A percentile compares a stretch with the other conserved stretches of the same genome.
phyloP scores from a whole-genome alignment of 257 asterid genomes.

The Nicotiana obtusifolia region DNA sequence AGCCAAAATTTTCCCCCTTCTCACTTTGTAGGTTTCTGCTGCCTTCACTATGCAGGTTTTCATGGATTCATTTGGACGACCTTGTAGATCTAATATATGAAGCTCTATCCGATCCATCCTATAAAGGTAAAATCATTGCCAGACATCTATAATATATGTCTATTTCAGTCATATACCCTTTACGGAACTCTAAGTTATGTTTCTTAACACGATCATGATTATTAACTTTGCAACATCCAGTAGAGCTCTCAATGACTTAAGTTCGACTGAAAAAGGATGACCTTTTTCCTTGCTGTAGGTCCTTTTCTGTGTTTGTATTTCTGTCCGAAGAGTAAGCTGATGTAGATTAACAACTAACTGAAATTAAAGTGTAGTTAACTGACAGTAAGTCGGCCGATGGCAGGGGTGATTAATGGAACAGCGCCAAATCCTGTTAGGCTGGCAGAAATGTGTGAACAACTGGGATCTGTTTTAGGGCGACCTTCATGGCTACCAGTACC shows the following conservation, averaged over 20 bases:
- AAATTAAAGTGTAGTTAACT: not conserved
- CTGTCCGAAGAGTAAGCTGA: not conserved
- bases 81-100: conserved; percentile 70
- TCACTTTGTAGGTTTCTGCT: not conserved
- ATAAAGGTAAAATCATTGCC: conserved; percentile 40
- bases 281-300: not conserved
- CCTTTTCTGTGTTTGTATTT: not conserved
- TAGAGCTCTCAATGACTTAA: not conserved
- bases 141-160: not conserved
- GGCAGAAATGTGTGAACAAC: conserved; percentile 73
- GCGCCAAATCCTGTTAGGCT: conserved; percentile 84
- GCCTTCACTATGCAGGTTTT: conserved; percentile 51
- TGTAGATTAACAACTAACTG: too few relatives aligned
- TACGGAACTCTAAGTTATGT: not conserved
- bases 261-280: not conserved
- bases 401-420: conserved; percentile 85
- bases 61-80: conserved; percentile 96
- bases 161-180: not conserved
- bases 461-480: conserved; percentile 78
- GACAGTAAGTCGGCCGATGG: not conserved
- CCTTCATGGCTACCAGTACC: conserved; percentile 99
- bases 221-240: not conserved
- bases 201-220: not conserved
- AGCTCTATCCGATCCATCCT: conserved; percentile 72
- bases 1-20: not conserved